Evolutionary conservation across 176 grass and related monocot species (phyloP), one percentile per base, ranked within the genome.

Genomic region (Zoysia pacifica): DNA sequence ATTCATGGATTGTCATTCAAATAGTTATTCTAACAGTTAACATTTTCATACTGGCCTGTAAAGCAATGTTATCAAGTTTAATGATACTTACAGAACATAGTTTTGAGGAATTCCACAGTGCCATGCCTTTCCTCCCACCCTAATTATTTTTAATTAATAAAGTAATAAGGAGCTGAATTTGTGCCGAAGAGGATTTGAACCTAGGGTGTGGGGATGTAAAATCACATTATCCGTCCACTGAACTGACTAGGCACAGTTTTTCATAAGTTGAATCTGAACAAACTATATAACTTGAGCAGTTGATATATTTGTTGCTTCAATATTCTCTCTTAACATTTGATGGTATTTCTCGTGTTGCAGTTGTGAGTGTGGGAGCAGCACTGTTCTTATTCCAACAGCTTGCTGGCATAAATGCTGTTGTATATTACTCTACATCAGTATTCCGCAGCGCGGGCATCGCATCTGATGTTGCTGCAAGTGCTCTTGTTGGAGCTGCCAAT

Each of bases 371-470:
- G 15, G 95, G 96, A 59, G 96, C 90, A 13, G 93, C 92, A 79
- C 79, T 99, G 63, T 99, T 99, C 79, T 89, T 99, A 53, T 93
- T 99, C 84, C 96, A 99, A 81, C 96, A 99, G 52, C 70, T 99
- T 86, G 96, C 96, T 79, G 96, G 96, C 54, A 99, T 99, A 87
- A 99, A 99, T 70, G 96, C 96, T 18, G 93, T 99, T 79, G 96
- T 99, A 65, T 99, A 99, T 80, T 99, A 99, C 82, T 99, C 96
- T 38, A 95, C 96, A 79, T 94, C 92, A 2, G 96, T 99, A 76
- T 99, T 99, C 82, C 95, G 90, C 70, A 93, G 82, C 79, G 95
- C 92, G 15, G 91, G 95, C 85, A 94, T 97, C 81, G 55, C 83
- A 83, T 97, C 91, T 90, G 92, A 97, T 93, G 90, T 93, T 89